Base-by-base conservation (phyloP, 148 eudicot species). In the Polygonum maritimum region DNA sequence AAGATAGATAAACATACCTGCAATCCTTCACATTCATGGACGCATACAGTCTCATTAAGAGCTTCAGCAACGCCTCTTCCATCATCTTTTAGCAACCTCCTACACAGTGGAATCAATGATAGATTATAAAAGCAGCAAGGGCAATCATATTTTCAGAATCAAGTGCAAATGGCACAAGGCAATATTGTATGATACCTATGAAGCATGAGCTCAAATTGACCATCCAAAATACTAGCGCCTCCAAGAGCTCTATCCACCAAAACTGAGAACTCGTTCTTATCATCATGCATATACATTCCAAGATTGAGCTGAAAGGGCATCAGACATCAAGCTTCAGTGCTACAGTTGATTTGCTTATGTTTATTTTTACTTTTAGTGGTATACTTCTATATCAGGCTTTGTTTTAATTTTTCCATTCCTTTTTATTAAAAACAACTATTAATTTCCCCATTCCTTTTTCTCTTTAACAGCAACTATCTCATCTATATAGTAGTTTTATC, bases 181-280 rank as follows among this genome's bases (percentile, higher is more conserved):
- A 22, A 65, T 71, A 44, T 55, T 74, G 39, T 47, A 74, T 22
- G 14, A 81, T 79, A 95, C 99, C 99, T 87, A 74, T 95, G 99
- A 67, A 95, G 92, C 99, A 95, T 95, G 80, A 95, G 82, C 85
- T 95, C 99, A 79, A 92, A 74, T 78, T 95, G 89, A 74, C 99
- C 99, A 83, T 96, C 99, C 65, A 73, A 55, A 76, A 96, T 85
- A 84, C 99, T 96, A 74, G 99, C 86, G 39, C 99, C 99, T 54
- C 94, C 99, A 63, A 92, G 83, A 60, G 99, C 81, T 87, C 99
- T 88, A 89, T 95, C 99, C 18, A 92, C 99, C 88, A 95, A 83
- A 73, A 95, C 81, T 6, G 99, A 95, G 73, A 95, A 78, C 77
- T 95, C 99, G 33, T 78, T 84, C 77, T 48, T 77, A 13, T 86